phyloP scores from a whole-genome alignment of 1,284 basidiomycete species.

The Leccinum insolens region DNA sequence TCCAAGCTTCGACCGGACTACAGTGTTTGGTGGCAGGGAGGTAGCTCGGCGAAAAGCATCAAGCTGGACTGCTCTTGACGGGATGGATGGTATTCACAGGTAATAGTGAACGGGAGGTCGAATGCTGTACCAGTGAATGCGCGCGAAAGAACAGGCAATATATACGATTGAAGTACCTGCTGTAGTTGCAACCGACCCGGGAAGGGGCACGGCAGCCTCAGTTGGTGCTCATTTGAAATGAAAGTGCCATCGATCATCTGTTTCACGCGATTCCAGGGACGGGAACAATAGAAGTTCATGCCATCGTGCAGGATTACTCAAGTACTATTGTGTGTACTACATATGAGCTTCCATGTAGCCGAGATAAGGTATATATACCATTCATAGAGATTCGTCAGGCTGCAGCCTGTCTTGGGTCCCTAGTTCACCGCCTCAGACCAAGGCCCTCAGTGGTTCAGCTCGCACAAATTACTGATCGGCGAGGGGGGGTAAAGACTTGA shows the following conservation, averaged over 20 bases:
- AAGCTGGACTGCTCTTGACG: slow-evolving; percentile 22
- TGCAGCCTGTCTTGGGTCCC: not conserved
- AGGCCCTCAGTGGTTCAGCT: not conserved
- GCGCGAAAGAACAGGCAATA: not conserved
- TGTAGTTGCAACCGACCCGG: not conserved
- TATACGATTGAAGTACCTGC: not conserved
- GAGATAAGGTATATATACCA: slow-evolving; percentile 14
- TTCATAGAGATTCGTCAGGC: not conserved
- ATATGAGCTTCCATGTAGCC: not conserved
- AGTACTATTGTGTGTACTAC: not conserved
- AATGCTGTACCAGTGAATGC: slow-evolving; percentile 4
- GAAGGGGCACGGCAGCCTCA: not conserved
- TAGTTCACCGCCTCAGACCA: not conserved
- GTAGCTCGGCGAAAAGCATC: slow-evolving; percentile 27
- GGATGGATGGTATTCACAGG: slow-evolving; percentile 8
- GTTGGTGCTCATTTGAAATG: slow-evolving; percentile 1
- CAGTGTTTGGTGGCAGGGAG: slow-evolving; percentile 29
- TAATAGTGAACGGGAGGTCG: not conserved
- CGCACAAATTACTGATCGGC: not conserved
- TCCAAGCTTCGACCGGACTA: slow-evolving; percentile 48
- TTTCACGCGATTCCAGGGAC: slow-evolving; percentile 10
- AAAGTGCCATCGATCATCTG: not conserved
- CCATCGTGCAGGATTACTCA: not conserved
- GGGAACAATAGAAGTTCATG: not conserved
- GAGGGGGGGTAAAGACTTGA: not conserved